These are phyloP conservation scores for Houttuynia cordata DNA, from an alignment of 164 flowering plant genomes.

Conservation along the genomic window DNA sequence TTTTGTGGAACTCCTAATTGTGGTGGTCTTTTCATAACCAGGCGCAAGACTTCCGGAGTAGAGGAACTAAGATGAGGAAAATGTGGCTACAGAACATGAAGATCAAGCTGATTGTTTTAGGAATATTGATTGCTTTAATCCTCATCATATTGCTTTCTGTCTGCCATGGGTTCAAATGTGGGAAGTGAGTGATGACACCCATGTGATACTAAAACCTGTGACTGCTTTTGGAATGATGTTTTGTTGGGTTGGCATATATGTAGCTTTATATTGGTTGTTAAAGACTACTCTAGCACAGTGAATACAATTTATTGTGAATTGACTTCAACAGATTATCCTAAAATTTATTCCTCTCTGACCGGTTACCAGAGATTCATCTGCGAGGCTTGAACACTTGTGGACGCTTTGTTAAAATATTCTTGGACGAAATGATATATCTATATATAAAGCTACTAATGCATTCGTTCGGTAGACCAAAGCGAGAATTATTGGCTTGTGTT, in stretches of 20 bases:
- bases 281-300: not conserved
- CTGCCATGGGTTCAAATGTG: constrained; percentile 19
- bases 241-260: not conserved
- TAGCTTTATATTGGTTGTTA: not conserved
- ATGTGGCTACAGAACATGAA: constrained; percentile 22
- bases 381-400: too few relatives aligned
- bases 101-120: constrained; percentile 19
- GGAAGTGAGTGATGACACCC: constrained; percentile 1
- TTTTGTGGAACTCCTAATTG: not conserved
- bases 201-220: not conserved
- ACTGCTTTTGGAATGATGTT: not conserved
- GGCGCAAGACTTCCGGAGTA: constrained; percentile 15
- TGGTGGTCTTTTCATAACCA: not conserved
- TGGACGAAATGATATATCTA: too few relatives aligned
- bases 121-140: constrained; percentile 16
- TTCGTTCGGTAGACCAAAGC: too few relatives aligned
- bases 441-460: too few relatives aligned
- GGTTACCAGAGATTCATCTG: too few relatives aligned
- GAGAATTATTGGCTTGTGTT: too few relatives aligned
- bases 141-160: constrained; percentile 16
- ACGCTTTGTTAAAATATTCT: too few relatives aligned
- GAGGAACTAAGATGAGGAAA: constrained; percentile 16
- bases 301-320: not conserved
- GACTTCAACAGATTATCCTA: too few relatives aligned
- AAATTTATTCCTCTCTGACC: too few relatives aligned